A percentile compares a stretch with the other conserved stretches of the same genome.
phyloP scores from a whole-genome alignment of 768 basidiomycete genomes.

The Tylopilus sp. region DNA sequence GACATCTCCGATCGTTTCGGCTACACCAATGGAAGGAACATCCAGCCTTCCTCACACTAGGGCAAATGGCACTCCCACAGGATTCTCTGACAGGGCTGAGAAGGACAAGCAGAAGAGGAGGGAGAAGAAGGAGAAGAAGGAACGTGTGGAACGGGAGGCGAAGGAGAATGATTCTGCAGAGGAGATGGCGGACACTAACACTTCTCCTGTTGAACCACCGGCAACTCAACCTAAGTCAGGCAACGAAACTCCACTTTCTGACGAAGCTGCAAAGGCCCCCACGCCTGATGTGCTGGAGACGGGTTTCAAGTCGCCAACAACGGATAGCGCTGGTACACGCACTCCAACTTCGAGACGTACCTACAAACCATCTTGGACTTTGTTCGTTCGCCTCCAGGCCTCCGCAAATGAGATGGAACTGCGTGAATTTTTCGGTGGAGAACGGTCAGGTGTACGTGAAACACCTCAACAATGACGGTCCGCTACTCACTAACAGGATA shows the following conservation, averaged over 20 bases:
- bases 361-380: conserved; percentile 75
- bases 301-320: conserved; percentile 52
- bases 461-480: neutral
- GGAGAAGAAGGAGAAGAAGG: conserved; percentile 60
- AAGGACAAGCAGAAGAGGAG: conserved; percentile 57
- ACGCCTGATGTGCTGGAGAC: conserved; percentile 25
- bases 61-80: conserved; percentile 32
- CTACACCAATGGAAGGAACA: conserved; percentile 35
- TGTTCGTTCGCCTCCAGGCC: conserved; percentile 69
- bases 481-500: neutral
- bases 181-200: conserved; percentile 30
- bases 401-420: conserved; percentile 61
- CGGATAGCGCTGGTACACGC: conserved; percentile 59
- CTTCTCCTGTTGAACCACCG: conserved; percentile 22
- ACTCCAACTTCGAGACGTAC: conserved; percentile 69
- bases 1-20: conserved; percentile 32
- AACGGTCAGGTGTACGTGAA: conserved; percentile 58
- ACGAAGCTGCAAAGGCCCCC: conserved; percentile 22
- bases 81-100: conserved; percentile 47
- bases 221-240: conserved; percentile 33
- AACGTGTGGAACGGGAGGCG: conserved; percentile 43
- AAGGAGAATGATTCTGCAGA: conserved; percentile 38
- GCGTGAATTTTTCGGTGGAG: conserved; percentile 73
- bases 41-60: conserved; percentile 31
- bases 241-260: conserved; percentile 37